Evolutionary conservation across 1,284 basidiomycete species (phyloP), one percentile per base, ranked within the genome.

Genomic region (Tylopilus sp.): DNA sequence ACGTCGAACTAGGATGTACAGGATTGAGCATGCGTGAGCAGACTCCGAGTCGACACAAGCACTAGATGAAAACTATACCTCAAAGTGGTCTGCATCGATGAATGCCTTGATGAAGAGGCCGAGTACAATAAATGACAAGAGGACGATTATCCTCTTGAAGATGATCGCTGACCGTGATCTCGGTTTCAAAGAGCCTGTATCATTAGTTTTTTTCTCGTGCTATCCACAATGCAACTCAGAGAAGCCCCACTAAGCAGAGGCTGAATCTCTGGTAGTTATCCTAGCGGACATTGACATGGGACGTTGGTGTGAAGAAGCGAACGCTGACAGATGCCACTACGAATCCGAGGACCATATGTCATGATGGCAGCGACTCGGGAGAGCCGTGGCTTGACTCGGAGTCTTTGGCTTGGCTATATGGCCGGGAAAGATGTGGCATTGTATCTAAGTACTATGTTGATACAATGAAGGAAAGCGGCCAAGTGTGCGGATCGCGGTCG

Each of bases 1-100:
- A 93, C 81, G 76, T 97, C 94, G 72, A 97, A 96, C 89, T 96
- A 67, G 41, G 26, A 16, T n/a, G 41, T 10, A 51, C n/a, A 6
- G 52, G 52, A 32, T 36, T 53, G 38, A 51, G 9, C 51, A 51
- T n/a, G 39, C 53, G 38, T 63, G 53, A 74, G 54, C 38, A 58
- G 22, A 26, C 3, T 36, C n/a, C n/a, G n/a, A n/a, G n/a, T n/a
- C 29, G 44, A n/a, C 29, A n/a, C 44, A 39, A 56, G 26, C n/a
- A n/a, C n/a, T 29, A 60, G 56, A 72, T 7, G 33, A 32, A 16
- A 52, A 74, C 89, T n/a, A 66, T 66, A 92, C 91, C 60, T 92
- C 84, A 7, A 87, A 83, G 74, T 93, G 89, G 44, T 86, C 89
- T 9, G 88, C 83, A 58, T 91, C 89, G 24, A 92, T 86, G 72